A percentile compares a stretch with the other conserved stretches of the same genome.
These are phyloP conservation scores for Lodderomyces elongisporus DNA, from an alignment of 1,139 yeast genomes.

Conservation along the genomic window DNA sequence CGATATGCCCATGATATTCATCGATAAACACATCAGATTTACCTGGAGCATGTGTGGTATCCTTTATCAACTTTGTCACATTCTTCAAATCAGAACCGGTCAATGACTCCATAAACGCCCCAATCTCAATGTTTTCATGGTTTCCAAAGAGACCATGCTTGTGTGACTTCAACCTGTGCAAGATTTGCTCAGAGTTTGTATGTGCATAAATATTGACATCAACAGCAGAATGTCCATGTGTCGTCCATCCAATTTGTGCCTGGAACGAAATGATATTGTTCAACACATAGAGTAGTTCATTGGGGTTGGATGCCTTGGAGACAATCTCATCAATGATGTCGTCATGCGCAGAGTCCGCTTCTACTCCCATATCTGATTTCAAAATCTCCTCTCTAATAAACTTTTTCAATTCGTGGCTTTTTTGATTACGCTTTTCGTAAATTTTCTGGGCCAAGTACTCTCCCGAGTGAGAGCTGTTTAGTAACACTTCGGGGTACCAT, in stretches of 20 bases:
- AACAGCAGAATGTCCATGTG: slow-evolving; percentile 88
- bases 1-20: slow-evolving; percentile 6
- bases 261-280: slow-evolving; percentile 61
- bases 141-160: slow-evolving; percentile 58
- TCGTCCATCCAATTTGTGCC: slow-evolving; percentile 84
- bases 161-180: slow-evolving; percentile 25
- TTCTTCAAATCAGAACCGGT: slow-evolving; percentile 48
- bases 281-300: slow-evolving; percentile 25
- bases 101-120: slow-evolving; percentile 57
- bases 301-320: slow-evolving; percentile 15
- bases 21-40: slow-evolving; percentile 4
- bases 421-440: slow-evolving; percentile 19
- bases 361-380: slow-evolving; percentile 54
- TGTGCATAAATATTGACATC: slow-evolving; percentile 82
- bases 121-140: slow-evolving; percentile 81
- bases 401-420: slow-evolving; percentile 21
- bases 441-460: slow-evolving; percentile 49
- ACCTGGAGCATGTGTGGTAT: slow-evolving; percentile 39
- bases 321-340: slow-evolving; percentile 41
- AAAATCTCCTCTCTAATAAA: slow-evolving; percentile 50
- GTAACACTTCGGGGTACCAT: slow-evolving; percentile 77
- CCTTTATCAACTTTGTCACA: slow-evolving; percentile 46
- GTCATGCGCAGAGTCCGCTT: slow-evolving; percentile 45
- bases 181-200: slow-evolving; percentile 47
- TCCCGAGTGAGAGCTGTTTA: slow-evolving; percentile 66